Evolutionary conservation across 164 flowering plant genomes (phyloP).

Genomic region (Magnolia changhungtana): DNA sequence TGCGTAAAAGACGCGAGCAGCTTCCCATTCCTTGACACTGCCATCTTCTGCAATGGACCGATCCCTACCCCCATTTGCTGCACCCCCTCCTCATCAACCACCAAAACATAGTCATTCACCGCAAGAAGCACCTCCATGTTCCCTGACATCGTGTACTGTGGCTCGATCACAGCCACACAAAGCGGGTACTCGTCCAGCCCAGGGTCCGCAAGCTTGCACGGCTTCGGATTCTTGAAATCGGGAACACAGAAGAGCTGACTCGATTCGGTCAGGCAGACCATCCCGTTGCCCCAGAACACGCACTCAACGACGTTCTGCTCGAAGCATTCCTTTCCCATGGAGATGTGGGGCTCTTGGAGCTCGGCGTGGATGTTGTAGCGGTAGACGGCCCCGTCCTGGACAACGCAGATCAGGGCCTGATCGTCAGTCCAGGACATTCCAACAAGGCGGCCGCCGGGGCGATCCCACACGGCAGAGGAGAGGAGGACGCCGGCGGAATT

Average conservation of each 20-base stretch:
- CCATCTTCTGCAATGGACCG: constrained; percentile 86
- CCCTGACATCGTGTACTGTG: constrained; percentile 84
- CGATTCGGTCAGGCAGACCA: constrained; percentile 75
- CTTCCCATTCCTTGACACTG: constrained; percentile 71
- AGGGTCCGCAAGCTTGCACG: constrained; percentile 63
- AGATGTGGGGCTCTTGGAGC: constrained; percentile 45
- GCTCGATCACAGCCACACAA: constrained; percentile 86
- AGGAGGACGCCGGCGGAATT: constrained; percentile 69
- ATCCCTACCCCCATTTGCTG: constrained; percentile 53
- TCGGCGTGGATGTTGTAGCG: constrained; percentile 65
- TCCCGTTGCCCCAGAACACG: constrained; percentile 89
- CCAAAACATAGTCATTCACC: constrained; percentile 50
- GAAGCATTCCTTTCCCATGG: constrained; percentile 76
- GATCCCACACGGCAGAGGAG: constrained; percentile 76
- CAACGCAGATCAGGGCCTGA: constrained; percentile 64
- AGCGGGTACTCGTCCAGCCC: constrained; percentile 56
- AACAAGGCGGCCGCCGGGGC: constrained; percentile 79
- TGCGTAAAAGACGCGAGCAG: constrained; percentile 75
- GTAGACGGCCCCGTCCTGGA: constrained; percentile 83
- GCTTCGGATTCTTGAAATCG: constrained; percentile 63
- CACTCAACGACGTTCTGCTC: constrained; percentile 84
- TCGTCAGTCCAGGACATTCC: constrained; percentile 92
- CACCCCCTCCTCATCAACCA: constrained; percentile 69
- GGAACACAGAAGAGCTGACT: constrained; percentile 57
- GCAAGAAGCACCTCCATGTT: constrained; percentile 87